A percentile compares a stretch with the other conserved stretches of the same genome.
phyloP scores from a whole-genome alignment of 176 grass and related monocot species.

The Aegilops sharonensis region DNA sequence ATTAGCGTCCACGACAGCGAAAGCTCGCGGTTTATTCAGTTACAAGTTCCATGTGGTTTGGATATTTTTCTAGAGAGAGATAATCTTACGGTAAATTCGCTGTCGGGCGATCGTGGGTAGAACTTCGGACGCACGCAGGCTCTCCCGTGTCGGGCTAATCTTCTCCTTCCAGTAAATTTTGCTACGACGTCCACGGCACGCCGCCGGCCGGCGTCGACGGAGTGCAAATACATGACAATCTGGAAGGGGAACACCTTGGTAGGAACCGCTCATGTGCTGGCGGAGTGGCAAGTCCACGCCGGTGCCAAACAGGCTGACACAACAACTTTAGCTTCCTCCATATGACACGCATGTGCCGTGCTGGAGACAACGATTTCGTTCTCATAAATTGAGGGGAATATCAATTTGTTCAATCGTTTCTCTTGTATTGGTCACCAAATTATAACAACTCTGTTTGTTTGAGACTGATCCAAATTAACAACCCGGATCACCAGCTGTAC shows the following conservation, averaged over 20 bases:
- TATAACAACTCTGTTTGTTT: not conserved
- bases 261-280: not conserved
- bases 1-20: not conserved
- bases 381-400: too few relatives aligned
- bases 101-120: too few relatives aligned
- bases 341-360: not conserved
- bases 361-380: not conserved
- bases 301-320: slow-evolving; percentile 1
- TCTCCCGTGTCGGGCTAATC: not conserved
- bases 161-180: not conserved
- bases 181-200: not conserved
- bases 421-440: not conserved
- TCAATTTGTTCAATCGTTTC: not conserved
- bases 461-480: not conserved
- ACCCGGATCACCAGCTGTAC: not conserved
- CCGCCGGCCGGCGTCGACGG: not conserved
- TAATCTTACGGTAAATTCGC: not conserved
- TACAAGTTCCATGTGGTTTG: not conserved
- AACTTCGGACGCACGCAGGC: not conserved
- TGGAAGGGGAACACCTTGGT: not conserved
- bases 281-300: not conserved
- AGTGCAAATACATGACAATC: not conserved
- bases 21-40: not conserved
- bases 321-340: not conserved
- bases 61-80: not conserved